Conservation (phyloP, 2,329 filamentous ascomycete species). For the Niveomyces coronatus region DNA sequence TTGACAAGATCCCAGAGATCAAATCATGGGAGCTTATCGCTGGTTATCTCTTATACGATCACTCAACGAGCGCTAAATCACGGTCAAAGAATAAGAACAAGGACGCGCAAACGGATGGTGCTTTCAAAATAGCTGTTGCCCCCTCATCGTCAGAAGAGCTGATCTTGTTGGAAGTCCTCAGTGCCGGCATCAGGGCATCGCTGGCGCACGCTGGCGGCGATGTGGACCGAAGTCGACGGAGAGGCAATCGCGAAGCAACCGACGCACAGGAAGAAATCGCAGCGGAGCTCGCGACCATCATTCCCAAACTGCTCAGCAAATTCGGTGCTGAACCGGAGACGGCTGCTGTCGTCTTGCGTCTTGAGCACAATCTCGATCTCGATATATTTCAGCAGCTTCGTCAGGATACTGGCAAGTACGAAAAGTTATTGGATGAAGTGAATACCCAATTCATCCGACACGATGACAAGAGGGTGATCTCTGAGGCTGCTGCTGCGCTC, state of each 20-base stretch:
- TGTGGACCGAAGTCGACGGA: slow-evolving; percentile 48
- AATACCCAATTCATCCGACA: slow-evolving; percentile 92
- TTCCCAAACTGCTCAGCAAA: slow-evolving; percentile 82
- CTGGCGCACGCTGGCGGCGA: slow-evolving; percentile 54
- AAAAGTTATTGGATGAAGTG: slow-evolving; percentile 77
- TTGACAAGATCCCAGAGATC: slow-evolving; percentile 70
- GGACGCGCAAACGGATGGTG: slow-evolving; percentile 42
- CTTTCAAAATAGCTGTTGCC: slow-evolving; percentile 62
- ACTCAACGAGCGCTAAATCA: slow-evolving; percentile 54
- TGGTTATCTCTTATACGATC: slow-evolving; percentile 86
- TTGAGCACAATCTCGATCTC: slow-evolving; percentile 79
- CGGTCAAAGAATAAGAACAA: slow-evolving; percentile 41
- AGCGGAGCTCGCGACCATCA: slow-evolving; percentile 63
- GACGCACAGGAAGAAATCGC: slow-evolving; percentile 72
- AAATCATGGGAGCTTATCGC: slow-evolving; percentile 81
- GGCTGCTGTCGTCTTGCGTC: slow-evolving; percentile 71
- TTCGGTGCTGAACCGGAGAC: slow-evolving; percentile 85
- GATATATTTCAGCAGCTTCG: slow-evolving; percentile 82
- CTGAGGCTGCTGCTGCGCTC: slow-evolving; percentile 72
- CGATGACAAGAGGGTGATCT: slow-evolving; percentile 72
- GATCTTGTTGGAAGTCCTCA: slow-evolving; percentile 78
- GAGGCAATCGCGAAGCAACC: slow-evolving; percentile 48
- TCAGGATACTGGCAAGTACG: slow-evolving; percentile 73
- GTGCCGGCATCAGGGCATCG: slow-evolving; percentile 67
- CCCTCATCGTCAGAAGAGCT: slow-evolving; percentile 69